Evolutionary conservation across 1,139 yeast species (phyloP), one percentile per base, ranked within the genome.

Genomic region (Pichia sp.): DNA sequence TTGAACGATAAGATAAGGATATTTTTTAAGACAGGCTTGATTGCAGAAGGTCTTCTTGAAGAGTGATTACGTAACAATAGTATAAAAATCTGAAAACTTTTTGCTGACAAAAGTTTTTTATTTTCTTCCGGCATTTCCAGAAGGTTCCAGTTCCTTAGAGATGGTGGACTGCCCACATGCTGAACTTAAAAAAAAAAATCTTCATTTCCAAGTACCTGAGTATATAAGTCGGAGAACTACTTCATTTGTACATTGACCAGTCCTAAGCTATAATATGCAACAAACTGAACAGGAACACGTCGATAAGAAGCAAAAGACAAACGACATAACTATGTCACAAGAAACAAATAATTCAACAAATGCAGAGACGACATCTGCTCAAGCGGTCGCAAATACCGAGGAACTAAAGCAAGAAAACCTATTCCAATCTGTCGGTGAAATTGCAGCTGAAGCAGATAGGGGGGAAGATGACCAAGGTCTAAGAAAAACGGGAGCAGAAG

Each of bases 401-500:
- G 32, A 34, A 47, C 30, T 47, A 34, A 30, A 70, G 50, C 61
- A 68, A 31, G 77, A 76, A 57, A 75, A 76, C 29, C 67, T 81
- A 51, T 84, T 84, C 62, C 72, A 77, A 46, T 73, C 80, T 13
- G 86, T 84, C 15, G 89, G 89, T 47, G 80, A 80, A 47, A 80
- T 80, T 55, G 87, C 79, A 10, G 50, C 49, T 11, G 57, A 55
- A 30, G 47, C 54, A 19, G 57, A 52, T 16, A 38, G 23, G 8
- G 54, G 47, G 16, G 64, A 50, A 5, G 58, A 60, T 49, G 57
- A 68, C 26, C 79, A 74, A 40, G 72, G 63, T 16, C 50, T 77
- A 32, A 71, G 70, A 47, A 62, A 70, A 50, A 83, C 90, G 1
- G 90, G 88, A 30, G 87, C 90, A 26, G 74, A 75, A 8, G 97